These are phyloP conservation scores for Smittium culicis DNA, from an alignment of 371 early-diverging fungal species.

Conservation along the genomic window DNA sequence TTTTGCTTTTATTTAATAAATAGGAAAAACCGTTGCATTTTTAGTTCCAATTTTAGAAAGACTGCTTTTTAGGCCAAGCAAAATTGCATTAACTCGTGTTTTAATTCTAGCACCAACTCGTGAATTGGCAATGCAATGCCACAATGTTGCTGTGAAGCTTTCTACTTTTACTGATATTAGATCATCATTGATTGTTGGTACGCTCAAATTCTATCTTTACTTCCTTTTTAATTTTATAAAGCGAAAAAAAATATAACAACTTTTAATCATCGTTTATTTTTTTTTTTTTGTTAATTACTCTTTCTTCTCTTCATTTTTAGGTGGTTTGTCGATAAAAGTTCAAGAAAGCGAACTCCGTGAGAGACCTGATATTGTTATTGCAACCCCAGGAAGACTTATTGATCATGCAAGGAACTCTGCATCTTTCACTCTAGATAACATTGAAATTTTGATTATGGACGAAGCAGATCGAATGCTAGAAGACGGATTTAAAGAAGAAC, in stretches of 20 bases:
- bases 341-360: conserved; percentile 85
- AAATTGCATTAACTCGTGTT: conserved; percentile 71
- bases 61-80: conserved; percentile 73
- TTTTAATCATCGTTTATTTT: background rate
- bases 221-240: background rate
- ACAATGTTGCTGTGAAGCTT: conserved; percentile 76
- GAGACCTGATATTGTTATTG: conserved; percentile 95
- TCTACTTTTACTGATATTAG: conserved; percentile 78
- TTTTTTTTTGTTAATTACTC: background rate
- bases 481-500: conserved; percentile 96
- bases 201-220: too few species aligned
- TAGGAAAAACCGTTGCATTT: conserved; percentile 97
- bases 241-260: background rate
- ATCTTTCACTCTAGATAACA: conserved; percentile 69
- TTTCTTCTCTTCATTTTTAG: conserved; percentile 16
- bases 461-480: conserved; percentile 99
- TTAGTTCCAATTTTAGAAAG: conserved; percentile 95
- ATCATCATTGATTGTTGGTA: conserved; percentile 60
- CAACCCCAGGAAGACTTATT: conserved; percentile 99
- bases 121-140: conserved; percentile 96
- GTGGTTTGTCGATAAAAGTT: conserved; percentile 79
- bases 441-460: conserved; percentile 98
- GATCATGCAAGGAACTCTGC: conserved; percentile 93
- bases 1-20: too few species aligned
- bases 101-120: conserved; percentile 98